Percentiles rank a stretch among this genome's conserved stretches.
Evolutionary conservation across 352 stramenopile genomes (phyloP).

Genomic region (Phytophthora pseudosyringae): DNA sequence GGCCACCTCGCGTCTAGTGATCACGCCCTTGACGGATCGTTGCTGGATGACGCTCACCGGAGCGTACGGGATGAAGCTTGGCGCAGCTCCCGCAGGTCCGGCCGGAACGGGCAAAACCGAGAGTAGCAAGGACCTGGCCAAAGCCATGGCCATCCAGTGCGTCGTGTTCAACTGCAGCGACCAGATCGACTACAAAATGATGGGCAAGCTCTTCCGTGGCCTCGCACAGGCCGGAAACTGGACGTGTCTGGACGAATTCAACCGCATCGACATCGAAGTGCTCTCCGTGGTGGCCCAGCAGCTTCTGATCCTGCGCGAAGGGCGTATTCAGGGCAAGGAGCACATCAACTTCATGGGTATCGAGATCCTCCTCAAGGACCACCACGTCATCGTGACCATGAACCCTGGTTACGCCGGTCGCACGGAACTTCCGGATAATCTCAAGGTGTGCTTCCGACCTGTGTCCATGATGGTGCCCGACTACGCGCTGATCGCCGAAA

Average conservation of each 20-base stretch:
- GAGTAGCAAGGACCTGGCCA: constrained; percentile 95
- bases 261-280: constrained; percentile 95
- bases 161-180: constrained; percentile 98
- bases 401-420: constrained; percentile 96
- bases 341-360: constrained; percentile 97
- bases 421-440: constrained; percentile 96
- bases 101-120: constrained; percentile 97
- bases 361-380: constrained; percentile 95
- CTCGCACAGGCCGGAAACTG: constrained; percentile 91
- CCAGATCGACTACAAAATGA: constrained; percentile 97
- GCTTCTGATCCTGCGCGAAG: constrained; percentile 79
- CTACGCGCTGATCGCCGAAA: constrained; percentile 96
- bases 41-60: constrained; percentile 97
- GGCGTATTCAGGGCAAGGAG: constrained; percentile 81
- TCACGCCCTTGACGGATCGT: constrained; percentile 92
- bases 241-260: constrained; percentile 95
- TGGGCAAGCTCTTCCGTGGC: constrained; percentile 96
- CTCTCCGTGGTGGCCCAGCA: constrained; percentile 95
- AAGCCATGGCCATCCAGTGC: constrained; percentile 94
- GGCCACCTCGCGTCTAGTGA: constrained; percentile 86
- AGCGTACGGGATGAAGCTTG: constrained; percentile 93
- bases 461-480: constrained; percentile 98
- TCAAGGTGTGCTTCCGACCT: constrained; percentile 96
- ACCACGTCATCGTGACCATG: constrained; percentile 98
- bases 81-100: constrained; percentile 92